Conservation (phyloP, 768 basidiomycete species). For the Agrocybe chaxingu region DNA sequence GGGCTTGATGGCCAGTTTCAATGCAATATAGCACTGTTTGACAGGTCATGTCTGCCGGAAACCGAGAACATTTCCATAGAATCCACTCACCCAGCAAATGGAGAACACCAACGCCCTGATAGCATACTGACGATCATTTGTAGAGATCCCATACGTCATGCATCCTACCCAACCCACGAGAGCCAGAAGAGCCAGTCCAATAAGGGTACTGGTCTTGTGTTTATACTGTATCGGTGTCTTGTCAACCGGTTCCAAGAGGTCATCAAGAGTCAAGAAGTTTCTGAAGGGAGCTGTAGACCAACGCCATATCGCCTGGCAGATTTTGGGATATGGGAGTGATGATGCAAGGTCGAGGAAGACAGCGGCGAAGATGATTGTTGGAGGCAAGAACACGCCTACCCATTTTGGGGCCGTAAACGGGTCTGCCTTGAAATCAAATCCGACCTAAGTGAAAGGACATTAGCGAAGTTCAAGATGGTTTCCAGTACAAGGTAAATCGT, state of each 20-base stretch:
- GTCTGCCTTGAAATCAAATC: conserved; percentile 9
- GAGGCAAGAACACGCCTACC: conserved; percentile 21
- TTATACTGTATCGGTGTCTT: conserved; percentile 19
- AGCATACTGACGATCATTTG: conserved; percentile 17
- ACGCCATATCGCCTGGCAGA: conserved; percentile 16
- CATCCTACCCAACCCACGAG: conserved; percentile 40
- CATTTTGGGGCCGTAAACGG: conserved; percentile 15
- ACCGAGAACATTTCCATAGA: conserved; percentile 2
- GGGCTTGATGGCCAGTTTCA: conserved; percentile 36
- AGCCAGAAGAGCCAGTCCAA: conserved; percentile 34
- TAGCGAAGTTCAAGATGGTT: neutral
- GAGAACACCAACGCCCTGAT: conserved; percentile 29
- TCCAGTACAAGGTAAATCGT: conserved; percentile 1
- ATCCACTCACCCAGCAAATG: conserved; percentile 47
- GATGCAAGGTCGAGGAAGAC: conserved; percentile 27
- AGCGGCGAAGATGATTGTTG: conserved; percentile 24
- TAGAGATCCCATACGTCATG: conserved; percentile 31
- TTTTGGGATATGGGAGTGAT: conserved; percentile 24
- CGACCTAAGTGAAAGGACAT: conserved; percentile 8
- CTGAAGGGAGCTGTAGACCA: conserved; percentile 38
- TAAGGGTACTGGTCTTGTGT: conserved; percentile 31
- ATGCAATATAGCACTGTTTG: conserved; percentile 40
- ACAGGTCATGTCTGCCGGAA: conserved; percentile 4
- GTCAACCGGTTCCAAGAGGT: conserved; percentile 42
- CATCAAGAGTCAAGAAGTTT: conserved; percentile 50